Base-by-base conservation (phyloP, 495 filamentous ascomycete species). In the Penicillium mononematosum region DNA sequence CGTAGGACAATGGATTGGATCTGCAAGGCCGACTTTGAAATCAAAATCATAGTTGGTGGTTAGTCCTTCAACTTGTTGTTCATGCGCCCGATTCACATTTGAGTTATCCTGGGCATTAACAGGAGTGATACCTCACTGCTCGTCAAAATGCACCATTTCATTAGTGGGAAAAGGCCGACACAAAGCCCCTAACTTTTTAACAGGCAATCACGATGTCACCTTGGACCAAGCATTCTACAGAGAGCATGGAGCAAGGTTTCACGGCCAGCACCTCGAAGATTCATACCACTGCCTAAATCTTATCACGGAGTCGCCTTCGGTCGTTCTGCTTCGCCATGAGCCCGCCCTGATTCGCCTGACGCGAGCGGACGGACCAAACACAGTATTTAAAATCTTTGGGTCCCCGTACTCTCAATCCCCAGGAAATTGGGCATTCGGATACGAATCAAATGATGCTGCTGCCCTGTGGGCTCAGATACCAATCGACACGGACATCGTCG, bases 191-290 rank as follows among this genome's bases (percentile, higher is more conserved):
- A 46, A 56, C 41, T 39, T 29, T 42, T 34, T 27, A 45, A 63
- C 57, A 90, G 88, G 89, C 24, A 94, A 93, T 64, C 90, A 94
- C 64, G 90, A 94, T 61, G 76, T 92, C 47, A 88, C 87, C 0
- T 75, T 94, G 5, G 89, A 92, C 66, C 54, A 64, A 19, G 61
- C 68, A 0, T 88, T 91, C 70, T 88, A 88, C 61, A 59, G 73
- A 2, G 64, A 83, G 31, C 71, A 87, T 57, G 82, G 84, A 4
- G 56, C 69, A 0, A 75, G 74, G 45, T 86, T 87, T 61, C 85
- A 88, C 61, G 81, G 83, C 57, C 73, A 85, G 45, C 61, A 71
- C n/a, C 78, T 78, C 16, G 78, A 89, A 70, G 75, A 84, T 44
- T 67, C 79, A 14, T 68, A 72, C 32, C 68, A 79, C 56, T 90